Percentiles rank a stretch among this genome's conserved stretches.
phyloP scores from a whole-genome alignment of 2,329 filamentous ascomycete species.

The Trichoderma aggressivum region DNA sequence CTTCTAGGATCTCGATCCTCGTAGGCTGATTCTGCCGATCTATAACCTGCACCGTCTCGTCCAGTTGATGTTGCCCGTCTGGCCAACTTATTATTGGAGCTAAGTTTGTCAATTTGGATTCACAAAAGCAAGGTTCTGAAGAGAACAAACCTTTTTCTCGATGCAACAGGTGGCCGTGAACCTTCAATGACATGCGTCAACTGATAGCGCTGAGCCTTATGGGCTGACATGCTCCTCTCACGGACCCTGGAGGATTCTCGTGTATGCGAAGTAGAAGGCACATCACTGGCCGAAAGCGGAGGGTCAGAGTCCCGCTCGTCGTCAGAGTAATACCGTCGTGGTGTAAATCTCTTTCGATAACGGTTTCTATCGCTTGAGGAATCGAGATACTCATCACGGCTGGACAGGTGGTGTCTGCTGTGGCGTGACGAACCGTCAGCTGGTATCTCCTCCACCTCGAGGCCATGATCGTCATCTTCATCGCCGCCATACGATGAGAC shows the following conservation, averaged over 20 bases:
- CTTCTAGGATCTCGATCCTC: constrained; percentile 19
- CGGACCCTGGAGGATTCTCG: constrained; percentile 29
- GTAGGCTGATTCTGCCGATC: constrained; percentile 23
- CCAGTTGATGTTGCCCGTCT: constrained; percentile 10
- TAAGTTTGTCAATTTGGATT: neutral
- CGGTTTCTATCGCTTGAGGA: constrained; percentile 27
- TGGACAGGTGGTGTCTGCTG: constrained; percentile 22
- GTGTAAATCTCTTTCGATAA: constrained; percentile 16
- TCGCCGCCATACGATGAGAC: constrained; percentile 13
- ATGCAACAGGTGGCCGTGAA: constrained; percentile 35
- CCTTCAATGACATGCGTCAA: constrained; percentile 32
- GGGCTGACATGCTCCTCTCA: constrained; percentile 31
- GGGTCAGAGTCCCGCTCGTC: constrained; percentile 23
- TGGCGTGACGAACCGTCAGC: constrained; percentile 22
- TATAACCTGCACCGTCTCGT: constrained; percentile 16
- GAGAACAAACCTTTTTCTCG: constrained; percentile 29
- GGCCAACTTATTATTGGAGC: constrained; percentile 15
- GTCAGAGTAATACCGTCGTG: constrained; percentile 20
- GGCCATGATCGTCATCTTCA: constrained; percentile 25
- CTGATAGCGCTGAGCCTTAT: constrained; percentile 26
- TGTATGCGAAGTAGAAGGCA: constrained; percentile 26
- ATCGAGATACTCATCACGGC: constrained; percentile 28
- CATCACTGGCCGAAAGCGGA: constrained; percentile 27
- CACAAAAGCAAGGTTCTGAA: neutral
- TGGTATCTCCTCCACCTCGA: constrained; percentile 30